Evolutionary conservation across 148 eudicot genomes (phyloP).

Genomic region (Rhododendron ferrugineum): DNA sequence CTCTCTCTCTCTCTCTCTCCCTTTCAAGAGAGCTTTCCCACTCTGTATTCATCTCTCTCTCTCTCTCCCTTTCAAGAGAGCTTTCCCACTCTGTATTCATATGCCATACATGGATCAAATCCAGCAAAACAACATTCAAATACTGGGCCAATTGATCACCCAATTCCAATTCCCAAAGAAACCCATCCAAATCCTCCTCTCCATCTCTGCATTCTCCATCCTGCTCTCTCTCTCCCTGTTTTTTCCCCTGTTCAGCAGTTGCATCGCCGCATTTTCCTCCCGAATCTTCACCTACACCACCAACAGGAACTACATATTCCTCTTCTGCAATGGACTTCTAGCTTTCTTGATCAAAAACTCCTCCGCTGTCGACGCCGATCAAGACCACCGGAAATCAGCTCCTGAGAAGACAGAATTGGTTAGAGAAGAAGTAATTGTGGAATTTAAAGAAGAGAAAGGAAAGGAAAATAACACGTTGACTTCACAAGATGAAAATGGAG

Average conservation of each 20-base stretch:
- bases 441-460: conserved; percentile 5
- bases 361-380: background rate
- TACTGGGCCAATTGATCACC: background rate
- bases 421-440: background rate
- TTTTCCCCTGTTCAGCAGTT: conserved; percentile 12
- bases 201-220: conserved; percentile 26
- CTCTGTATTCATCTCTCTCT: background rate
- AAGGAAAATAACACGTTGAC: background rate
- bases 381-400: background rate
- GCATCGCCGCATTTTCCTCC: conserved; percentile 10
- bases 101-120: conserved; percentile 10
- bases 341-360: conserved; percentile 38
- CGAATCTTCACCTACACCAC: conserved; percentile 25
- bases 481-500: background rate
- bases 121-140: background rate
- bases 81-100: background rate
- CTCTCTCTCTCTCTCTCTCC: background rate
- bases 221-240: conserved; percentile 24
- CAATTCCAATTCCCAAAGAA: conserved; percentile 15
- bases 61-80: background rate
- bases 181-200: conserved; percentile 22
- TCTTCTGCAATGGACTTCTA: conserved; percentile 59
- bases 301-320: conserved; percentile 56
- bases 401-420: background rate
- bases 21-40: background rate